Evolutionary conservation across 1,139 yeast species (phyloP).

Genomic region (Blastobotrys arbuscula): DNA sequence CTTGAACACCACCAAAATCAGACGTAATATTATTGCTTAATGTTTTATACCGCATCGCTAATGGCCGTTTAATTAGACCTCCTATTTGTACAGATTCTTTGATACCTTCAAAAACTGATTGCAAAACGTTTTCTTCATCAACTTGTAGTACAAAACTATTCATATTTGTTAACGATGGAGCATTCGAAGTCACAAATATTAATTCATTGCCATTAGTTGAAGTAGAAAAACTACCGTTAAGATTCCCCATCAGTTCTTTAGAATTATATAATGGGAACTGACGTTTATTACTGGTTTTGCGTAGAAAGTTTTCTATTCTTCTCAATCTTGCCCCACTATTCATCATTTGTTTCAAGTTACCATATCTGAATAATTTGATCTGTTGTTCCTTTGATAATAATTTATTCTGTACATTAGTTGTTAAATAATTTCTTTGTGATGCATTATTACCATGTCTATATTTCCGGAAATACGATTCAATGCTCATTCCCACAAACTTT

Average conservation of each 20-base stretch:
- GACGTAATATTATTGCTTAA: conserved; percentile 24
- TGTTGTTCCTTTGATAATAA: neutral
- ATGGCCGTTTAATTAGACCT: conserved; percentile 22
- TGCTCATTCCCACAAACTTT: too few relatives aligned
- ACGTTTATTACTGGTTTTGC: neutral
- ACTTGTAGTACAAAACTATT: conserved; percentile 17
- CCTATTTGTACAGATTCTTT: conserved; percentile 16
- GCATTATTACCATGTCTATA: neutral
- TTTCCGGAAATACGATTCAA: neutral
- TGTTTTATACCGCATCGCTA: conserved; percentile 22
- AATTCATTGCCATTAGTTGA: neutral
- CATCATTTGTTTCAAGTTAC: conserved; percentile 5
- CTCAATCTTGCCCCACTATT: neutral
- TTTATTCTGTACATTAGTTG: neutral
- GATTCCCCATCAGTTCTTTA: conserved; percentile 7
- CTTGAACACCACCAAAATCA: conserved; percentile 32
- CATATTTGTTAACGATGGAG: conserved; percentile 10
- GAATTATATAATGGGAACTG: neutral
- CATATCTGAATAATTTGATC: conserved; percentile 1
- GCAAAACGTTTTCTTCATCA: conserved; percentile 16
- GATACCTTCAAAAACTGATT: conserved; percentile 17
- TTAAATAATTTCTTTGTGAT: neutral
- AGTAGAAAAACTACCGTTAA: conserved; percentile 7
- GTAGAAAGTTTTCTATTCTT: neutral
- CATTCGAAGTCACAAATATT: neutral